Percentiles rank a stretch among this genome's conserved stretches.
phyloP scores from a whole-genome alignment of 2,329 filamentous ascomycete species.

The Ophiostoma sp. region DNA sequence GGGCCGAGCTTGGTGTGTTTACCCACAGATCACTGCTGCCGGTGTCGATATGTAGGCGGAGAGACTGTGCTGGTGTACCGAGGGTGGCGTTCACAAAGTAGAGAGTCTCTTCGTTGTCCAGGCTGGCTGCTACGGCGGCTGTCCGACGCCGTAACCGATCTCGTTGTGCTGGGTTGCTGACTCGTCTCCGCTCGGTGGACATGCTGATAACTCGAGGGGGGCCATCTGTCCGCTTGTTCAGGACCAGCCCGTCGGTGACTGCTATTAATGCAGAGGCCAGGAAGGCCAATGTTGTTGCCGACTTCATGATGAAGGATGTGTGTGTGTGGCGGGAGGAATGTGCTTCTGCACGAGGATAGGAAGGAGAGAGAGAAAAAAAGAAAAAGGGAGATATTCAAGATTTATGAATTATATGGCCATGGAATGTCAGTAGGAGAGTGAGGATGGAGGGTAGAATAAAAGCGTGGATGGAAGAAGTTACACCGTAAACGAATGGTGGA shows the following conservation, averaged over 20 bases:
- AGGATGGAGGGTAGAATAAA: not conserved
- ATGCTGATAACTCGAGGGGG: slow-evolving; percentile 49
- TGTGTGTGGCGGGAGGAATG: not conserved
- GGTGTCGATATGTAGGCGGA: slow-evolving; percentile 65
- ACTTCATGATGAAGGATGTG: slow-evolving; percentile 40
- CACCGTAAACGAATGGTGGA: not conserved
- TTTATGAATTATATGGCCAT: not conserved
- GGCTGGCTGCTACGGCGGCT: slow-evolving; percentile 44
- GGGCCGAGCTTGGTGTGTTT: slow-evolving; percentile 61
- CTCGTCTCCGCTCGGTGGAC: slow-evolving; percentile 43
- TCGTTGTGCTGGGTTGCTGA: slow-evolving; percentile 45
- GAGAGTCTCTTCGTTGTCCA: slow-evolving; percentile 63
- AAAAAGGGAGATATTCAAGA: not conserved
- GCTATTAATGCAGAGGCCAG: slow-evolving; percentile 35
- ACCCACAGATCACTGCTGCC: slow-evolving; percentile 71
- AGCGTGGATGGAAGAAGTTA: not conserved
- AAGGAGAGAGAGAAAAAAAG: not conserved
- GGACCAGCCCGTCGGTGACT: slow-evolving; percentile 33
- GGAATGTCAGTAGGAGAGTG: not conserved
- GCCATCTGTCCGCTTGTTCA: slow-evolving; percentile 37
- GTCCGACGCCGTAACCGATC: slow-evolving; percentile 50
- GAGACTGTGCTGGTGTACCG: slow-evolving; percentile 59
- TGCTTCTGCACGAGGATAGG: not conserved
- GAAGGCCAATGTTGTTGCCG: slow-evolving; percentile 35
- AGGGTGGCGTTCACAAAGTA: slow-evolving; percentile 65